Base-by-base conservation (phyloP, 2,329 filamentous ascomycete genomes). In the Chlorencoelia australis region DNA sequence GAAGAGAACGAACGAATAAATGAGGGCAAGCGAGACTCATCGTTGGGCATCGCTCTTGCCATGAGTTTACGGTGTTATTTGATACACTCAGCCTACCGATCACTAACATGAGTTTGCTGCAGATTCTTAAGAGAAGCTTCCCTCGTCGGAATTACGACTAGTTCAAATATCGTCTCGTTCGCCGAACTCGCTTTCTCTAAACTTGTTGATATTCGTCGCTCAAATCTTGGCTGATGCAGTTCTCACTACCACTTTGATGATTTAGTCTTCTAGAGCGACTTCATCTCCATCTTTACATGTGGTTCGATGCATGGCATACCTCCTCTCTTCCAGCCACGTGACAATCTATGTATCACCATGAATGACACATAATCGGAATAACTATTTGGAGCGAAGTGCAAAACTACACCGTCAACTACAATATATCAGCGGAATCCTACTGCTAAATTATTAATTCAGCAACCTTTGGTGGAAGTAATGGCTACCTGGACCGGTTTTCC, bases 301-400 rank as follows among this genome's bases (percentile, higher is more conserved):
- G 34, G 24, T 41, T 38, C 6, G 39, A n/a, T 33, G 25, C 37
- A 39, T 32, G 8, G 37, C 37, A 24, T 34, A 39, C 10, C 11
- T 17, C 25, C 30, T 81, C 62, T 91, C 84, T 3, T 67, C 70
- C 0, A 62, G 56, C 40, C 79, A 72, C 3, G 73, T 70, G 5
- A 91, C 80, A 3, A 79, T 57, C 10, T 60, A 65, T 1, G 79
- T 85, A 54, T 77, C 70, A 1, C 84, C 85, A 52, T 88, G 85
- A 11, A 88, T 67, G 5, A 85, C 65, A 13, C 81, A 82, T 5
- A 31, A 35, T 44, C 84, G 82, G 74, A 83, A 64, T 89, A 82
- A 40, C 71, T 73, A 63, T 82, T 80, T n/a, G 84, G 80, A 1
- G 83, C 84, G 10, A 89, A 69, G 14, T 80, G 71, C 20, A 93